These are phyloP conservation scores for Suillus weaverae DNA, from an alignment of 768 basidiomycete genomes.

Conservation along the genomic window DNA sequence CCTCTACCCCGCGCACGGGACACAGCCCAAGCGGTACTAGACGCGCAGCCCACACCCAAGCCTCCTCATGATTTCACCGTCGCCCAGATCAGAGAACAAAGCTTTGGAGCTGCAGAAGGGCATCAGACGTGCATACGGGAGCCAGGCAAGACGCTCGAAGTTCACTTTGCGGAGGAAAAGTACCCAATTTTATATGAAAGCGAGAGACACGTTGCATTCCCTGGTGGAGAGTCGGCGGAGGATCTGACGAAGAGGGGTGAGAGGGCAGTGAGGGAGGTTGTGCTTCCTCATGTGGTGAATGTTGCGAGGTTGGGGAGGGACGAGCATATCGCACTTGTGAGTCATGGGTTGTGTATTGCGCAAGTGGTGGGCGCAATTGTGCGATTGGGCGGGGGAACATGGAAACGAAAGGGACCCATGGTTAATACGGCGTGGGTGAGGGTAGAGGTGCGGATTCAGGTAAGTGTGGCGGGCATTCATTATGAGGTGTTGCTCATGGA, in stretches of 20 bases:
- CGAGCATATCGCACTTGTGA: conserved; percentile 64
- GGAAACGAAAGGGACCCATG: conserved; percentile 29
- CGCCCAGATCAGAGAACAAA: conserved; percentile 55
- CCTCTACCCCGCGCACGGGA: conserved; percentile 61
- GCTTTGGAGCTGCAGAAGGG: conserved; percentile 73
- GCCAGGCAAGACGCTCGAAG: conserved; percentile 36
- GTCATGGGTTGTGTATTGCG: conserved; percentile 72
- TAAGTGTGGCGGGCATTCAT: conserved; percentile 24
- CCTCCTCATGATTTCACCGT: conserved; percentile 46
- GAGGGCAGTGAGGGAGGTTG: conserved; percentile 42
- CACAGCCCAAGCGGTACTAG: conserved; percentile 59
- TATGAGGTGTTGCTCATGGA: background rate
- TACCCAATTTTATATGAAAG: conserved; percentile 48
- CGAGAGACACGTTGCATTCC: conserved; percentile 47
- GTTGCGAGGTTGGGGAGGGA: conserved; percentile 38
- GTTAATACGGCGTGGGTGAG: conserved; percentile 72
- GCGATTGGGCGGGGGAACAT: conserved; percentile 35
- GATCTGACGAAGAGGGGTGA: conserved; percentile 61
- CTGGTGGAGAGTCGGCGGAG: conserved; percentile 66
- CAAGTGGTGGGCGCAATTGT: conserved; percentile 57
- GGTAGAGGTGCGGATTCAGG: conserved; percentile 48
- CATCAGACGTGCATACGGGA: conserved; percentile 38
- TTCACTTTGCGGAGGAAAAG: conserved; percentile 51
- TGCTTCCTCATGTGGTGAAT: conserved; percentile 58
- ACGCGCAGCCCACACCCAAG: conserved; percentile 46